Conservation (phyloP, 192 early-diverging fungal species). For the Allomyces arbusculus region DNA sequence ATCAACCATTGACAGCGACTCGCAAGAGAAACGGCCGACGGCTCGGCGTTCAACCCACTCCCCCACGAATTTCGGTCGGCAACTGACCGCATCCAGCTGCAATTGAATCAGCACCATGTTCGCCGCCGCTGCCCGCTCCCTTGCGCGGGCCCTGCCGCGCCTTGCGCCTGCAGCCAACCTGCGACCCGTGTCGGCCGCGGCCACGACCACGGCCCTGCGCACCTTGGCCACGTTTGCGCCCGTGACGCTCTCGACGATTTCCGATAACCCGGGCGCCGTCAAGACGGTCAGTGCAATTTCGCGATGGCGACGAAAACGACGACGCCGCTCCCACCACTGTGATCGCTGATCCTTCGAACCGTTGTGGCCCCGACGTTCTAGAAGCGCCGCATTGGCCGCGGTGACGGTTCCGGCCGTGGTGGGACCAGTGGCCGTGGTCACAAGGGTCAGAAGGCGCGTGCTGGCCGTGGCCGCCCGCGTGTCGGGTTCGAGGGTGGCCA, state of each 20-base stretch:
- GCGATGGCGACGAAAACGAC: not conserved
- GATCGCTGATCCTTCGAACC: no score
- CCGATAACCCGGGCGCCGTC: not conserved
- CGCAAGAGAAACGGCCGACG: no score
- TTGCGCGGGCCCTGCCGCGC: no score
- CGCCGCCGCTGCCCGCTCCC: no score
- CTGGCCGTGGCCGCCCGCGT: slow-evolving; percentile 50
- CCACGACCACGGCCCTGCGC: no score
- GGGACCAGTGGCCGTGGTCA: slow-evolving; percentile 76
- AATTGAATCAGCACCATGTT: no score
- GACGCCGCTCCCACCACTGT: not conserved
- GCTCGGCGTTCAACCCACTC: no score
- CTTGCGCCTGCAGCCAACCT: no score
- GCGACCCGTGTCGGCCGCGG: no score
- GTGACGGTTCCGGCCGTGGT: slow-evolving; percentile 69
- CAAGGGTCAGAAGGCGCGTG: slow-evolving; percentile 73
- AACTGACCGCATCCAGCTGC: no score
- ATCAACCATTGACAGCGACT: no score
- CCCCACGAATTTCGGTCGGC: no score
- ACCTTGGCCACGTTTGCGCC: not conserved
- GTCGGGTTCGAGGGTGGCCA: slow-evolving; percentile 89
- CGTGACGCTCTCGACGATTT: not conserved
- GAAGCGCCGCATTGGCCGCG: slow-evolving; percentile 51
- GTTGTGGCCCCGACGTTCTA: slow-evolving; percentile 5
- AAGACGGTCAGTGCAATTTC: not conserved